Conservation (phyloP, 768 basidiomycete species). For the Russula ochroleuca region DNA sequence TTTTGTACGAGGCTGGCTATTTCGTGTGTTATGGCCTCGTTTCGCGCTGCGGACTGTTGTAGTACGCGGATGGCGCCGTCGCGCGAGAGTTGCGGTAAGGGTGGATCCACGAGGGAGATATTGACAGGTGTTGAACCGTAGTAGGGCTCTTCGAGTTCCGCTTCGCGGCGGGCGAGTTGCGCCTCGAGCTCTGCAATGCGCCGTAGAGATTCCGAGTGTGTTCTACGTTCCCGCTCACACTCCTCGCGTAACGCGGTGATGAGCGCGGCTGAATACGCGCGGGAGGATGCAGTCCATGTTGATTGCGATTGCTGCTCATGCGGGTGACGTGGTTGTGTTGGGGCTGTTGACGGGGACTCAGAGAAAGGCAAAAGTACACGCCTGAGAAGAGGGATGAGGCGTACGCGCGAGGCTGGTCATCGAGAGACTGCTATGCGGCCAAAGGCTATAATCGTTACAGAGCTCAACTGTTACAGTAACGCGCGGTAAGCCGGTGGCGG, state of each 20-base stretch:
- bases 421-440: slow-evolving; percentile 25
- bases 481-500: neutral
- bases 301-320: slow-evolving; percentile 29
- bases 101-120: neutral
- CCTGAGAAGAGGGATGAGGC: neutral
- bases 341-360: neutral
- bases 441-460: slow-evolving; percentile 26
- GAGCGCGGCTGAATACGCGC: slow-evolving; percentile 44
- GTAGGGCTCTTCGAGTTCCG: slow-evolving; percentile 42
- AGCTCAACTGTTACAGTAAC: slow-evolving; percentile 26
- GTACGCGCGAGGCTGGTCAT: slow-evolving; percentile 11
- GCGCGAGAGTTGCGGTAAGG: slow-evolving; percentile 18
- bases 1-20: slow-evolving; percentile 17
- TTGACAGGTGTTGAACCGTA: neutral
- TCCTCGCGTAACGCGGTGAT: slow-evolving; percentile 42
- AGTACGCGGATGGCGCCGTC: slow-evolving; percentile 27
- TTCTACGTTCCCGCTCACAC: slow-evolving; percentile 43
- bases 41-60: slow-evolving; percentile 22
- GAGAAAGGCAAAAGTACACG: neutral
- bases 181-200: slow-evolving; percentile 48
- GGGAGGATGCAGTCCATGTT: slow-evolving; percentile 24
- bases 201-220: slow-evolving; percentile 39
- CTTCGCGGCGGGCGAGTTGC: slow-evolving; percentile 53
- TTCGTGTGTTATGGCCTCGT: slow-evolving; percentile 21
- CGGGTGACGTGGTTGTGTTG: slow-evolving; percentile 14